Percentiles rank a stretch among this genome's conserved stretches.
phyloP scores from a whole-genome alignment of 108 stramenopile species.

The Bacterosira constricta region DNA sequence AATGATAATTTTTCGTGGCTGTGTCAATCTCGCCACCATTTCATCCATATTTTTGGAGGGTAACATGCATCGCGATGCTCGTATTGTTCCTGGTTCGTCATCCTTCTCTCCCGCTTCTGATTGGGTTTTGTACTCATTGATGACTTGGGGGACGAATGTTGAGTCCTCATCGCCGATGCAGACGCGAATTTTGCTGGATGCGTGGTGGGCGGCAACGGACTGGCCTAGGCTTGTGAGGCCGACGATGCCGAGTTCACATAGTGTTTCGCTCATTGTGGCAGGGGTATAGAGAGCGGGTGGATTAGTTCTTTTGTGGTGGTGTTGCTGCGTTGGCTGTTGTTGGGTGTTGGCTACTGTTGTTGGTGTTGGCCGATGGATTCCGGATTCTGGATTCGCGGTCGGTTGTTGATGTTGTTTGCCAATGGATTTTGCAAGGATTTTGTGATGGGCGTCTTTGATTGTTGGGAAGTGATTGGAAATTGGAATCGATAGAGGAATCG shows the following conservation, averaged over 20 bases:
- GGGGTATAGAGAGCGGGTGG: no score
- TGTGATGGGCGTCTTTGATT: no score
- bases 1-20: conserved; percentile 34
- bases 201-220: conserved; percentile 43
- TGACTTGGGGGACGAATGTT: conserved; percentile 26
- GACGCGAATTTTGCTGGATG: conserved; percentile 22
- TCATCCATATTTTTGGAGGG: conserved; percentile 12
- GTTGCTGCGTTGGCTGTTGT: no score
- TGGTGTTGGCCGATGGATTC: no score
- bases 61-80: conserved; percentile 35
- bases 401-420: no score
- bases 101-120: background rate
- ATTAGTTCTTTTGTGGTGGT: no score
- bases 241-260: conserved; percentile 34
- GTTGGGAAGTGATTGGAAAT: no score
- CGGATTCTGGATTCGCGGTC: no score
- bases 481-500: no score
- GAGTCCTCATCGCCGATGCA: conserved; percentile 33
- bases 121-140: conserved; percentile 26
- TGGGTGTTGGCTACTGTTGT: no score
- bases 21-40: background rate
- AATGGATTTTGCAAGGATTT: no score
- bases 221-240: conserved; percentile 37
- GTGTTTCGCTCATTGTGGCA: conserved; percentile 27
- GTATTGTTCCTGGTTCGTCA: background rate